phyloP scores from a whole-genome alignment of 805 yeast species.

The Saturnispora besseyi region DNA sequence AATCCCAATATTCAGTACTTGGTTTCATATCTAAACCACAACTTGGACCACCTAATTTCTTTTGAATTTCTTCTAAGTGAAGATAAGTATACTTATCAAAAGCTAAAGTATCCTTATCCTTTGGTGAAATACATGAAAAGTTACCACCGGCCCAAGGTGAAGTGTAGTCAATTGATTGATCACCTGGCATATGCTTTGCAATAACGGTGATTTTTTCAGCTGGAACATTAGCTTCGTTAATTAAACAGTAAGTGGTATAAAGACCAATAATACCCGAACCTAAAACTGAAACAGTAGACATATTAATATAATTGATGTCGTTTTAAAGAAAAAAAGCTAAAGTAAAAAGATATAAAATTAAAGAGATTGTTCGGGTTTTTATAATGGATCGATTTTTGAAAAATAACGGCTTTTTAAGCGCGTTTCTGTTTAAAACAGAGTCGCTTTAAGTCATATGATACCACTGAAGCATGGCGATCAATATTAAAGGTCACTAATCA shows the following conservation, averaged over 20 bases:
- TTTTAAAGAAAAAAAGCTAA: neutral
- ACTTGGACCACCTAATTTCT: conserved; percentile 39
- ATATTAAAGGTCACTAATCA: neutral
- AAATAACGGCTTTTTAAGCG: conserved; percentile 1
- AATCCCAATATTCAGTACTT: conserved; percentile 56
- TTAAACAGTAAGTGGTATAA: conserved; percentile 46
- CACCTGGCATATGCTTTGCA: conserved; percentile 71
- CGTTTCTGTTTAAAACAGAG: neutral
- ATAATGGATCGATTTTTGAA: neutral
- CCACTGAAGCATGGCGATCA: neutral
- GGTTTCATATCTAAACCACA: conserved; percentile 47
- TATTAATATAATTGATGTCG: neutral
- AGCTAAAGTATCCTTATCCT: conserved; percentile 39
- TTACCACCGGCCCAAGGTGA: conserved; percentile 78
- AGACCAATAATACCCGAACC: conserved; percentile 64
- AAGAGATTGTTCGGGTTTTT: neutral
- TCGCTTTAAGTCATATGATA: neutral
- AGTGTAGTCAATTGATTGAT: conserved; percentile 61
- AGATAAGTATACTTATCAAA: conserved; percentile 52
- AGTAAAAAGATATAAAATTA: neutral
- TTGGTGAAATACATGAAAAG: conserved; percentile 52
- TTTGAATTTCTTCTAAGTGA: conserved; percentile 35
- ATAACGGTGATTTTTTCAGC: conserved; percentile 43
- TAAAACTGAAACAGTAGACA: conserved; percentile 20
- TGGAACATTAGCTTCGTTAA: conserved; percentile 32